phyloP scores from a whole-genome alignment of 371 early-diverging fungal species.

The Zychaea mexicana region DNA sequence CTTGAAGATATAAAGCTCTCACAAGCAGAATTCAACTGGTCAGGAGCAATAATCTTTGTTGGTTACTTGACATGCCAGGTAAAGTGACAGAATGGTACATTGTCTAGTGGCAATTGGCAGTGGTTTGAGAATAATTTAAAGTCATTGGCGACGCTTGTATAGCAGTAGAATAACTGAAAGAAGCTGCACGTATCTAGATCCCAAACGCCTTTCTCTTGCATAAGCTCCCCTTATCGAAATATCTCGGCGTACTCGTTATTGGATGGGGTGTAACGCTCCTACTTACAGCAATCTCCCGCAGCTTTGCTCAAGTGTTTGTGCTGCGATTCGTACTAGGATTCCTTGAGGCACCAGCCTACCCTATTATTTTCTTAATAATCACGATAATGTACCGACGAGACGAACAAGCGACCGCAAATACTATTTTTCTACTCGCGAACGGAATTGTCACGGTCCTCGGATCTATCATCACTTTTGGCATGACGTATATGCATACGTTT shows the following conservation, averaged over 20 bases:
- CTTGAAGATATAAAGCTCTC: slow-evolving; percentile 10
- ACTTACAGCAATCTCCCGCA: slow-evolving; percentile 14
- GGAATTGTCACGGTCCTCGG: slow-evolving; percentile 24
- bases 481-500: slow-evolving; percentile 21
- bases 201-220: slow-evolving; percentile 32
- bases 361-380: slow-evolving; percentile 25
- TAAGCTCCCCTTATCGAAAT: slow-evolving; percentile 21
- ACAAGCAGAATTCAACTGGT: slow-evolving; percentile 16
- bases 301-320: slow-evolving; percentile 29
- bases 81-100: too few relatives aligned
- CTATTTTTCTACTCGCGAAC: slow-evolving; percentile 33
- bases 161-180: too few relatives aligned
- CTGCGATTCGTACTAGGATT: slow-evolving; percentile 30
- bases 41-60: slow-evolving; percentile 26
- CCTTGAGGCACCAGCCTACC: slow-evolving; percentile 30
- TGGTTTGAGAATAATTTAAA: too few relatives aligned
- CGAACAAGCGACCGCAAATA: slow-evolving; percentile 29
- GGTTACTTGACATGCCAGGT: slow-evolving; percentile 26
- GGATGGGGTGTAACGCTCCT: slow-evolving; percentile 28
- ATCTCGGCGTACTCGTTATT: slow-evolving; percentile 23
- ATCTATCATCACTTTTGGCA: slow-evolving; percentile 38
- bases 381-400: slow-evolving; percentile 35
- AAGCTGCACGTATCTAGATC: too few relatives aligned
- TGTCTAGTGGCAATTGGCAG: neutral
- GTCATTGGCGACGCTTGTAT: too few relatives aligned